phyloP scores from a whole-genome alignment of 805 yeast species.

The Saccharomycopsis selenospora region DNA sequence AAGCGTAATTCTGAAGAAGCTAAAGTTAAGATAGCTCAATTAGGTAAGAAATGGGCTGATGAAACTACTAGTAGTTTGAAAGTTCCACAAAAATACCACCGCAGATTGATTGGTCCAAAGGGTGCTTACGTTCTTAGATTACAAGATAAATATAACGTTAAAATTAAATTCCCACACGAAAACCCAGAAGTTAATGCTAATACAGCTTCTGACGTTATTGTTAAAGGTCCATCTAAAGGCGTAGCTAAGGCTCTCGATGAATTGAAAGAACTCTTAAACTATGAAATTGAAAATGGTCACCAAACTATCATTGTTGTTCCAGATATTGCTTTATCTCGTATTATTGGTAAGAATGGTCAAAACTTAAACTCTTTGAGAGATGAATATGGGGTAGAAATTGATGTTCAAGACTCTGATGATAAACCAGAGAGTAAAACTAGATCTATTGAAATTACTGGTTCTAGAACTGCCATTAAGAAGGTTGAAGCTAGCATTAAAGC shows the following conservation, averaged over 20 bases:
- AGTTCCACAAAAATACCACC: conserved; percentile 73
- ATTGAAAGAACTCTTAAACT: conserved; percentile 71
- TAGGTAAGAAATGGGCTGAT: conserved; percentile 76
- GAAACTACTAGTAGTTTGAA: conserved; percentile 57
- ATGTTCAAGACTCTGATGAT: conserved; percentile 35
- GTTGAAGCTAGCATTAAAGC: conserved; percentile 56
- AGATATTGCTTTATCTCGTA: conserved; percentile 63
- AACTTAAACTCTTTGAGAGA: conserved; percentile 74
- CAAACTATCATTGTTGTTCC: conserved; percentile 61
- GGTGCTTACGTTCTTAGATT: conserved; percentile 78
- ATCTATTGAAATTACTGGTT: conserved; percentile 68
- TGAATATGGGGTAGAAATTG: conserved; percentile 46
- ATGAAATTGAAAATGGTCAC: conserved; percentile 81
- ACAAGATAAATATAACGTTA: conserved; percentile 80
- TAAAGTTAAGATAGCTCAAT: conserved; percentile 45
- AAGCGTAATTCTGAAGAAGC: conserved; percentile 74
- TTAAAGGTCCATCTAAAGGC: conserved; percentile 87
- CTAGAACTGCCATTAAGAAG: conserved; percentile 63
- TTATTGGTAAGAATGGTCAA: conserved; percentile 88
- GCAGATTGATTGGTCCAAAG: conserved; percentile 73
- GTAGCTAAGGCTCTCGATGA: conserved; percentile 80
- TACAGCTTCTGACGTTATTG: conserved; percentile 51
- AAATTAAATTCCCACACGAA: conserved; percentile 64
- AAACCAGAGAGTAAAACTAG: conserved; percentile 39
- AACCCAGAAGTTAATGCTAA: conserved; percentile 30